A percentile compares a stretch with the other conserved stretches of the same genome.
Evolutionary conservation across 306 rosid species (phyloP).

Genomic region (Quercus wislizeni): DNA sequence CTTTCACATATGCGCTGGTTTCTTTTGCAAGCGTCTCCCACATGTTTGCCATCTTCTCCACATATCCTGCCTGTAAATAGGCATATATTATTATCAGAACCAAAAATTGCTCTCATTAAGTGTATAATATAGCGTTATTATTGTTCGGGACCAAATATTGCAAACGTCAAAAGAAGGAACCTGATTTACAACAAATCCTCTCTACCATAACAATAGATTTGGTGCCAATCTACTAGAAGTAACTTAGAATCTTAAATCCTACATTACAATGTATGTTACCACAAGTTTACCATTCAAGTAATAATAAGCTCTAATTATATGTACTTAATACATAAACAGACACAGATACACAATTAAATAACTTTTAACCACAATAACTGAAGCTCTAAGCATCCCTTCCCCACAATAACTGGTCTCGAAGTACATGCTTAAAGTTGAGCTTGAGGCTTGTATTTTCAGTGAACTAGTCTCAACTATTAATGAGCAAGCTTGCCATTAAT

Average conservation of each 20-base stretch:
- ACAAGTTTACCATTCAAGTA: too few relatives aligned
- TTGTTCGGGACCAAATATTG: background rate
- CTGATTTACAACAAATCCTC: slow-evolving; percentile 33
- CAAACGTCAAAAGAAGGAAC: background rate
- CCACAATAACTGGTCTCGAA: background rate
- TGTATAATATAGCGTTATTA: background rate
- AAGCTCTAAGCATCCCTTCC: too few relatives aligned
- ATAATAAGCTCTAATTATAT: too few relatives aligned
- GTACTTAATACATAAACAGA: too few relatives aligned
- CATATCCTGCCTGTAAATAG: background rate
- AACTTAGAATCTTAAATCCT: too few relatives aligned
- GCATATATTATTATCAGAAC: background rate
- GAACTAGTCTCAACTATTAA: background rate
- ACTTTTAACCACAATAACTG: too few relatives aligned
- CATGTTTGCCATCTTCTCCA: too few relatives aligned
- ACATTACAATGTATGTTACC: too few relatives aligned
- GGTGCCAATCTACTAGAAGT: too few relatives aligned
- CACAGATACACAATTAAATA: too few relatives aligned
- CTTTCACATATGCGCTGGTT: slow-evolving; percentile 44
- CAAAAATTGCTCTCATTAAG: background rate
- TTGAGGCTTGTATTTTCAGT: background rate
- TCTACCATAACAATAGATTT: background rate
- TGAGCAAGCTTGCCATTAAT: background rate
- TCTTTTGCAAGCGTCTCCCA: slow-evolving; percentile 48
- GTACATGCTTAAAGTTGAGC: background rate